phyloP scores from a whole-genome alignment of 2,329 filamentous ascomycete genomes.

The Botrytis tulipae region DNA sequence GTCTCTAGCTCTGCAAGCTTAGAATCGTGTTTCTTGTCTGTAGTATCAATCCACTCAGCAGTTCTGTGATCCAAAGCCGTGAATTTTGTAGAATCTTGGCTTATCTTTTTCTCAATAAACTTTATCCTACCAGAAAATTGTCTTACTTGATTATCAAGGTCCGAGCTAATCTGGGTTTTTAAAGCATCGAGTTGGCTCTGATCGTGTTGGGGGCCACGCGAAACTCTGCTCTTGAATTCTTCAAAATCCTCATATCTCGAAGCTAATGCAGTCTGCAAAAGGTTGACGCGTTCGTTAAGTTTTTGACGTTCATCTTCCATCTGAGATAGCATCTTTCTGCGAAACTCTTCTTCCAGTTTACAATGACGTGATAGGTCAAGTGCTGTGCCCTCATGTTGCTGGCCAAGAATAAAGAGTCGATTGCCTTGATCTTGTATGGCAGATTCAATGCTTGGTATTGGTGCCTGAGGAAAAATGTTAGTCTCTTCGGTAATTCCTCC shows the following conservation, averaged over 20 bases:
- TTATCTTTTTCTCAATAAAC: conserved; percentile 1
- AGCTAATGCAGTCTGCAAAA: conserved; percentile 8
- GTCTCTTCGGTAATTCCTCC: neutral
- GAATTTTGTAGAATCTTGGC: neutral
- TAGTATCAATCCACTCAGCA: conserved; percentile 12
- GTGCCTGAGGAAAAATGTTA: neutral
- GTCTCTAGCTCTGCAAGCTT: conserved; percentile 5
- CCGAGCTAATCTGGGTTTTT: neutral
- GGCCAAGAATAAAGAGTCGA: neutral
- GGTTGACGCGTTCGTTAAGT: neutral
- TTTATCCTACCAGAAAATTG: conserved; percentile 3
- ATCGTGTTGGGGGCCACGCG: neutral
- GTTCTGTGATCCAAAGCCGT: conserved; percentile 17
- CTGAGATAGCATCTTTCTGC: neutral
- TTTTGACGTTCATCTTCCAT: neutral
- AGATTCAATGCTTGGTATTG: conserved; percentile 4
- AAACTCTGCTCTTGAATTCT: neutral
- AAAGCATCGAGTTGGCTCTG: neutral
- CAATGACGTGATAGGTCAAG: conserved; percentile 11
- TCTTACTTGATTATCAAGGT: neutral
- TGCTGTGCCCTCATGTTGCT: neutral
- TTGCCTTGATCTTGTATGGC: neutral
- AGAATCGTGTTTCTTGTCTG: neutral
- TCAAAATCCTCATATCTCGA: neutral
- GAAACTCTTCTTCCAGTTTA: neutral